These are phyloP conservation scores for Phytophthora syringae DNA, from an alignment of 352 stramenopile species.

Conservation along the genomic window DNA sequence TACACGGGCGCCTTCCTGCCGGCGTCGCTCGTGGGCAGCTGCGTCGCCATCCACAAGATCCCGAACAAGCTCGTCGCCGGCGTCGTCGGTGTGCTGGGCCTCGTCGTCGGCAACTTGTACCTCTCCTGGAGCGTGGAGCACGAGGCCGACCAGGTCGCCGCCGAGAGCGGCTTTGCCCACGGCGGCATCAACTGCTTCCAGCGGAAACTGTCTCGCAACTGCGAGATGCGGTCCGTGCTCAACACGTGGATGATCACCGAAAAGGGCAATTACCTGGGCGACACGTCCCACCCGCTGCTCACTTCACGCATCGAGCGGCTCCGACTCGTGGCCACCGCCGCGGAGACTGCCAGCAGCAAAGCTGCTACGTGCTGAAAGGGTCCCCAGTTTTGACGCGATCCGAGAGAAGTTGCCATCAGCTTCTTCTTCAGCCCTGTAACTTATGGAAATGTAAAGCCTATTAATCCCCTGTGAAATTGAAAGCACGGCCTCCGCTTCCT, in stretches of 20 bases:
- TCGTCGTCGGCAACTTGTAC: slow-evolving; percentile 65
- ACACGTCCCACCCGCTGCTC: slow-evolving; percentile 77
- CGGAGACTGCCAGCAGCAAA: slow-evolving; percentile 19
- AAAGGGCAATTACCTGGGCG: slow-evolving; percentile 82
- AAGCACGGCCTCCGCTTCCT: too few species aligned
- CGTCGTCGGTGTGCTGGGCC: slow-evolving; percentile 46
- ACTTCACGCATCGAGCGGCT: slow-evolving; percentile 79
- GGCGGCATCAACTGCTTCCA: slow-evolving; percentile 83
- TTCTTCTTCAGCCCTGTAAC: slow-evolving; percentile 17
- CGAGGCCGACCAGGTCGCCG: slow-evolving; percentile 78
- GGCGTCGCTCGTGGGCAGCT: slow-evolving; percentile 62
- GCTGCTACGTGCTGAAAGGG: slow-evolving; percentile 8
- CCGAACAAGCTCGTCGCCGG: slow-evolving; percentile 77
- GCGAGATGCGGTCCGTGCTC: slow-evolving; percentile 61
- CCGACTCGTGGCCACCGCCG: slow-evolving; percentile 46
- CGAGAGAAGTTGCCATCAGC: not conserved
- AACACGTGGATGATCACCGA: slow-evolving; percentile 79
- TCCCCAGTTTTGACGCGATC: not conserved
- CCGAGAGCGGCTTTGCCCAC: slow-evolving; percentile 64
- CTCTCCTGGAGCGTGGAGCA: slow-evolving; percentile 85
- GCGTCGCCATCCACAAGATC: slow-evolving; percentile 65
- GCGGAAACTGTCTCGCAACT: slow-evolving; percentile 78
- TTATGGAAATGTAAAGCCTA: slow-evolving; percentile 14
- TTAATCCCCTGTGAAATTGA: too few species aligned
- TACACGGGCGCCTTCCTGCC: slow-evolving; percentile 67